Base-by-base conservation (phyloP, 441 rosid species). In the Aleurites moluccanus region DNA sequence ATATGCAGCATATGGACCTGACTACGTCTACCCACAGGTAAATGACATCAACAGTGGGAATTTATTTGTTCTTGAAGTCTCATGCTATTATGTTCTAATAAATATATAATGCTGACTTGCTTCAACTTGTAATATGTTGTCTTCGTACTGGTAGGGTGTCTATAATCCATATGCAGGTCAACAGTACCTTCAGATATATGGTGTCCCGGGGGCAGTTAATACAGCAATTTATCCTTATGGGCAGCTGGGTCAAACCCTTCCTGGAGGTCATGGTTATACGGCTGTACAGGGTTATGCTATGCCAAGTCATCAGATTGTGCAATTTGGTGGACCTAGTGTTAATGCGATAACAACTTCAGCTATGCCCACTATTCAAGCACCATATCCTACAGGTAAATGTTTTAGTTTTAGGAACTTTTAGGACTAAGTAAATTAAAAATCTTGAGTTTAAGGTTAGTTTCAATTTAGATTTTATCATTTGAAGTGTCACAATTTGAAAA, bases 181-280 rank as follows among this genome's bases (percentile, higher is more conserved):
- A 82, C 98, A 90, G 78, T 92, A 93, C 86, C 88, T 93, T 86
- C 98, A 88, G 80, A 76, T 92, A 40, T 92, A 92, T 73, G 97
- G 97, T 80, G 85, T 88, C 45, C 97, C 92, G 14, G 94, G 91
- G 73, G 70, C 88, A 42, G 85, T 84, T 61, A 87, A 84, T 68
- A 40, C 95, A 66, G 79, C 92, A 21, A 53, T 87, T 23, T 92
- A 90, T 85, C 97, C 91, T 42, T 89, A 86, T 63, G 95, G 92
- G 35, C 97, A 89, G 81, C 4, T 87, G 76, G 88, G 89, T 76
- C 99, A 89, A 73, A 82, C 78, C 49, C 73, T 91, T 76, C 88
- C 97, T 8, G 81, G 92, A 53, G 85, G 91, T 74, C 96, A 92
- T 40, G 87, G 88, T 73, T 91, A 92, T 78, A 35, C 97, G 60